phyloP scores from a whole-genome alignment of 169 alveolate species.

The Plasmodium gonderi region DNA sequence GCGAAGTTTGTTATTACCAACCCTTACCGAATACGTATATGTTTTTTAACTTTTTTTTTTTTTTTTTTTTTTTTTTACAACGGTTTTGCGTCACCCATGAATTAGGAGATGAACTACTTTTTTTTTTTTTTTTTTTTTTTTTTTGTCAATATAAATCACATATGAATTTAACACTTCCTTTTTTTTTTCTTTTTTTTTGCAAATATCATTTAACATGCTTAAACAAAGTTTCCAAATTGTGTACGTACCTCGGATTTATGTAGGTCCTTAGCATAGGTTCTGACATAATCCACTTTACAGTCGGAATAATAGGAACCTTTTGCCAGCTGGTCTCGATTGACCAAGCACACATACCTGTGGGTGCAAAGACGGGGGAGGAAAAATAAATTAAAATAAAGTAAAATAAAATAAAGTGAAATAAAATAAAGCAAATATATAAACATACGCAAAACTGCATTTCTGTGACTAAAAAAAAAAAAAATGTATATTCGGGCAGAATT shows the following conservation, averaged over 20 bases:
- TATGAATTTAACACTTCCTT: not conserved
- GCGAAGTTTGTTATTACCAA: not conserved
- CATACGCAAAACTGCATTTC: not conserved
- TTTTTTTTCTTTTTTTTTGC: not conserved
- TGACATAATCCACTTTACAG: constrained; percentile 41
- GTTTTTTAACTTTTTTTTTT: constrained; percentile 5
- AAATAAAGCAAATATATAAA: not conserved
- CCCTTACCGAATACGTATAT: not conserved
- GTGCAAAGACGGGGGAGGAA: not conserved
- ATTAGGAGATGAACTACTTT: not conserved
- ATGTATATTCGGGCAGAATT: not conserved
- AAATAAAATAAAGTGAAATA: no score
- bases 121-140: no score
- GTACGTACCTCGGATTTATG: constrained; percentile 27
- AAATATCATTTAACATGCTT: no score
- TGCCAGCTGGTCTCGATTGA: constrained; percentile 44
- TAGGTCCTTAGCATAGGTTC: constrained; percentile 28
- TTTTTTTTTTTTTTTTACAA: not conserved
- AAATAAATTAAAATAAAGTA: not conserved
- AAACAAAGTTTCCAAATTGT: no score
- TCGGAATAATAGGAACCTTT: constrained; percentile 67
- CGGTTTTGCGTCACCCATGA: not conserved
- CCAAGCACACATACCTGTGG: constrained; percentile 38
- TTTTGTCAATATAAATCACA: no score
- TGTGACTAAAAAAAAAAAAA: not conserved